A percentile compares a stretch with the other conserved stretches of the same genome.
Evolutionary conservation across 2,329 filamentous ascomycete genomes (phyloP).

Genomic region (Pseudogymnoascus destructans): DNA sequence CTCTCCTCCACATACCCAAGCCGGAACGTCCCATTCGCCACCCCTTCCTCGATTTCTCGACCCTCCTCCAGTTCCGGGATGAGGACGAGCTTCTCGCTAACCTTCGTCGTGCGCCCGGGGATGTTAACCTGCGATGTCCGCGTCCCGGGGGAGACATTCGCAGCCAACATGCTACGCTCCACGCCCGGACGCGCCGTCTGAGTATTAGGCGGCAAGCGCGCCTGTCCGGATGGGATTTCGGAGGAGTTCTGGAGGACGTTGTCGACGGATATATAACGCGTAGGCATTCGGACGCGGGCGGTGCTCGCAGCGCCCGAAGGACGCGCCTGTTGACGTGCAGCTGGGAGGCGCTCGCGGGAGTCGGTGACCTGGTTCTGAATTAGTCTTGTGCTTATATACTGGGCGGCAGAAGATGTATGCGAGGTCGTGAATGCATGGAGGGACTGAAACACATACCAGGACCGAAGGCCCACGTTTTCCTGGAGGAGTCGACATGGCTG

Average conservation of each 20-base stretch:
- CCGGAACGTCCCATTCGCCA: slow-evolving; percentile 38
- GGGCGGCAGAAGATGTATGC: slow-evolving; percentile 22
- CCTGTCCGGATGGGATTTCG: slow-evolving; percentile 89
- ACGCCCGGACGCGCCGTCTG: slow-evolving; percentile 31
- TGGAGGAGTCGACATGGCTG: slow-evolving; percentile 12
- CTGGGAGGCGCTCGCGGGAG: slow-evolving; percentile 35
- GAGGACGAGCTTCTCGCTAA: slow-evolving; percentile 92
- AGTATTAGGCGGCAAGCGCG: slow-evolving; percentile 50
- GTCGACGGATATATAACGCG: slow-evolving; percentile 78
- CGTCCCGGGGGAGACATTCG: slow-evolving; percentile 28
- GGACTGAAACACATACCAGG: slow-evolving; percentile 33
- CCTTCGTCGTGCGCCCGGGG: slow-evolving; percentile 80
- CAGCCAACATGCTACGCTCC: slow-evolving; percentile 36
- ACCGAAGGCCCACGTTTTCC: slow-evolving; percentile 47
- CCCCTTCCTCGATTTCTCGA: slow-evolving; percentile 45
- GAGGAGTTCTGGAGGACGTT: slow-evolving; percentile 89
- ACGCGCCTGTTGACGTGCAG: slow-evolving; percentile 27
- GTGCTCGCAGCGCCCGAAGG: slow-evolving; percentile 18
- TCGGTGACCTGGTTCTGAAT: slow-evolving; percentile 39
- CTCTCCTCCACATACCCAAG: slow-evolving; percentile 29
- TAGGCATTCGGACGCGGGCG: slow-evolving; percentile 34
- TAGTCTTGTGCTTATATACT: slow-evolving; percentile 10
- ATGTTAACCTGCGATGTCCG: slow-evolving; percentile 38
- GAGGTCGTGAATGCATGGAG: slow-evolving; percentile 11
- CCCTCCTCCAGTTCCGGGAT: slow-evolving; percentile 65